Percentiles rank a stretch among this genome's conserved stretches.
These are phyloP conservation scores for Phycomyces nitens DNA, from an alignment of 192 early-diverging fungal genomes.

Conservation along the genomic window DNA sequence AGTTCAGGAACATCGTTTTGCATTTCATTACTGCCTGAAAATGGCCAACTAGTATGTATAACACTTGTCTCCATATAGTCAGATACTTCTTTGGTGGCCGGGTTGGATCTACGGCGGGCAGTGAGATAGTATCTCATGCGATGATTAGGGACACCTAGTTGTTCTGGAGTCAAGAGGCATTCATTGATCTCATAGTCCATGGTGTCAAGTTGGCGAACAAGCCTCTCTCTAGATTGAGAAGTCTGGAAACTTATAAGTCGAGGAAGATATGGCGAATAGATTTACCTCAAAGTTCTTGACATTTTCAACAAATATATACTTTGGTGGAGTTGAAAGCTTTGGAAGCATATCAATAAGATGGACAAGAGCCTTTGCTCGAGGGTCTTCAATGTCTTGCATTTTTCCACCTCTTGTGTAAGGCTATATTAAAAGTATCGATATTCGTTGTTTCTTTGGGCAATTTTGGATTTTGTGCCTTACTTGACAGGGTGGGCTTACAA, in stretches of 20 bases:
- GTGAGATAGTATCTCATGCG: slow-evolving; percentile 73
- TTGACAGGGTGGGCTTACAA: slow-evolving; percentile 92
- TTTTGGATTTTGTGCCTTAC: slow-evolving; percentile 23
- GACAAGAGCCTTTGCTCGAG: slow-evolving; percentile 67
- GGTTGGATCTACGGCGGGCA: slow-evolving; percentile 37
- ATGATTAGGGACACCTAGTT: slow-evolving; percentile 78
- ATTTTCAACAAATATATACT: slow-evolving; percentile 72
- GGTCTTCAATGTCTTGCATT: slow-evolving; percentile 67
- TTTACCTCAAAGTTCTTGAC: slow-evolving; percentile 74
- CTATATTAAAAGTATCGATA: slow-evolving; percentile 4
- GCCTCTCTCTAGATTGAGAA: slow-evolving; percentile 56
- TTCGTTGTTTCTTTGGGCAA: background rate
- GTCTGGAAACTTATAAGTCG: slow-evolving; percentile 24
- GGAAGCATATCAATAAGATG: slow-evolving; percentile 62
- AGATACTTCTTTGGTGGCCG: background rate
- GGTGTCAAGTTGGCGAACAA: slow-evolving; percentile 51
- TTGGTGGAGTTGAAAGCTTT: slow-evolving; percentile 48
- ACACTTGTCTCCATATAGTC: slow-evolving; percentile 14
- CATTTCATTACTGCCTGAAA: slow-evolving; percentile 33
- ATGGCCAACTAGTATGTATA: slow-evolving; percentile 46
- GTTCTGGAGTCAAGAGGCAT: slow-evolving; percentile 67
- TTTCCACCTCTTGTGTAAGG: slow-evolving; percentile 79
- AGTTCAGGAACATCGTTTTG: slow-evolving; percentile 22
- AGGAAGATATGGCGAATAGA: slow-evolving; percentile 13
- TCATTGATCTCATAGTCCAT: slow-evolving; percentile 63